Conservation (phyloP, 164 flowering plant genomes). For the Kingdonia uniflora region DNA sequence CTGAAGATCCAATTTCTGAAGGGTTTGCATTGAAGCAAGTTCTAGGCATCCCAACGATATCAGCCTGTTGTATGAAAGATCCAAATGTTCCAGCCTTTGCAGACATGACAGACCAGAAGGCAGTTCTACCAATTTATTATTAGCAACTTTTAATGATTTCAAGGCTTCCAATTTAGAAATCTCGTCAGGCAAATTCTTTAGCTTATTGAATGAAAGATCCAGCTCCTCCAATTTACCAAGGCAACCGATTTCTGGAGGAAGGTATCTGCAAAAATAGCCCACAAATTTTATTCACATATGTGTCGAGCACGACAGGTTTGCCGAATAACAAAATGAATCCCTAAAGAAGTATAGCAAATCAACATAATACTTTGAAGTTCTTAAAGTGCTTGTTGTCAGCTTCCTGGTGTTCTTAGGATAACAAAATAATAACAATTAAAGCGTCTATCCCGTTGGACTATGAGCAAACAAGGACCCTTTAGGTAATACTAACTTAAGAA, state of each 20-base stretch:
- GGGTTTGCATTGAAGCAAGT: slow-evolving; percentile 55
- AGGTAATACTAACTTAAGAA: too few relatives aligned
- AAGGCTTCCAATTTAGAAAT: slow-evolving; percentile 51
- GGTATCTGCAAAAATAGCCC: slow-evolving; percentile 43
- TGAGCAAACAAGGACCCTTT: too few relatives aligned
- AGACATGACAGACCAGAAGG: slow-evolving; percentile 52
- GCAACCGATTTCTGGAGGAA: slow-evolving; percentile 84
- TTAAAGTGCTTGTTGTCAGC: too few relatives aligned
- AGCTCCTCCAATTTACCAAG: slow-evolving; percentile 64
- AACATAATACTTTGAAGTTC: too few relatives aligned
- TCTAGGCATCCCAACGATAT: slow-evolving; percentile 64
- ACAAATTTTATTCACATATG: too few relatives aligned
- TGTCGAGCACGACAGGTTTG: too few relatives aligned
- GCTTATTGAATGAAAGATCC: slow-evolving; percentile 87
- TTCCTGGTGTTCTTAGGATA: too few relatives aligned
- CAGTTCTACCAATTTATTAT: slow-evolving; percentile 70
- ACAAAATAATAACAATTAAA: too few relatives aligned
- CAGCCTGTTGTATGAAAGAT: slow-evolving; percentile 78
- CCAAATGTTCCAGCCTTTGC: slow-evolving; percentile 61
- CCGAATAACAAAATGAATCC: too few relatives aligned
- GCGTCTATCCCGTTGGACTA: too few relatives aligned
- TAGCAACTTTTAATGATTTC: slow-evolving; percentile 59
- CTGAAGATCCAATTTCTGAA: slow-evolving; percentile 70
- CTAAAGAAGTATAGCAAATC: too few relatives aligned
- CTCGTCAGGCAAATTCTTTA: slow-evolving; percentile 70